phyloP scores from a whole-genome alignment of 306 rosid species.

The barrel medic (Medicago truncatula) region MtrunA17r5.0-ANR NC_053043.1:19382501-19383000 shows the following conservation, averaged over 20 bases:
- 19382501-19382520: too few relatives aligned
- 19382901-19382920: constrained; percentile 61
- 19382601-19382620: constrained; percentile 52
- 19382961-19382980: constrained; percentile 57
- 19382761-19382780: constrained; percentile 55
- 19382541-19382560: too few relatives aligned
- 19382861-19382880: constrained; percentile 75
- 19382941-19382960: not conserved
- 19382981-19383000: constrained; percentile 61
- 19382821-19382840: constrained; percentile 49
- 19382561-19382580: too few relatives aligned
- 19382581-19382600: not conserved
- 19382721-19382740: constrained; percentile 47
- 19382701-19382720: constrained; percentile 16
- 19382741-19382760: constrained; percentile 64
- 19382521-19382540: not conserved
- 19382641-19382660: constrained; percentile 74
- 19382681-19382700: constrained; percentile 27
- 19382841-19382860: constrained; percentile 61
- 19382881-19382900: constrained; percentile 61
- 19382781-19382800: constrained; percentile 56
- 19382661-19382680: constrained; percentile 44
- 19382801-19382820: constrained; percentile 58
- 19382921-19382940: constrained; percentile 51
- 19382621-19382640: constrained; percentile 51